These are phyloP conservation scores for Magnusiomyces magnusii DNA, from an alignment of 1,139 yeast species.

Conservation along the genomic window DNA sequence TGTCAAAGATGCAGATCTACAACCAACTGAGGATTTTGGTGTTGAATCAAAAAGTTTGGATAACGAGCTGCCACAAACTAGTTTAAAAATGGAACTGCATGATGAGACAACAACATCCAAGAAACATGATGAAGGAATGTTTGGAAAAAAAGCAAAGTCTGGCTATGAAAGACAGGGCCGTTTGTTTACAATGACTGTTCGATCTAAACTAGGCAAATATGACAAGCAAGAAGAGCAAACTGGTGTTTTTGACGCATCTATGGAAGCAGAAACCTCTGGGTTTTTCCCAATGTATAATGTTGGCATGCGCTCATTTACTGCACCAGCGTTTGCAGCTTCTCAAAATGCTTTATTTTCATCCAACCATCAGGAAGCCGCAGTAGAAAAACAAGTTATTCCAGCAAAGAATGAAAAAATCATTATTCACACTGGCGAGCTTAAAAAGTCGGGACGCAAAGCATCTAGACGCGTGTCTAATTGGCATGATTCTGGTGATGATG, in stretches of 20 bases:
- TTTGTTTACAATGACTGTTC: not conserved
- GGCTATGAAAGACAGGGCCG: not conserved
- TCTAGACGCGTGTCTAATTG: not conserved
- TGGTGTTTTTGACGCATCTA: not conserved
- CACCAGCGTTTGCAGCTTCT: not conserved
- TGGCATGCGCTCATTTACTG: not conserved
- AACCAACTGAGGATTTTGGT: not conserved
- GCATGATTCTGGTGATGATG: too few relatives aligned
- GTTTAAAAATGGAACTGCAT: too few relatives aligned
- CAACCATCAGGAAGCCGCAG: not conserved
- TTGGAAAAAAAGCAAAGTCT: not conserved
- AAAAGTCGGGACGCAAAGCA: not conserved
- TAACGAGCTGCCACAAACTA: not conserved
- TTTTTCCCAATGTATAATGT: not conserved
- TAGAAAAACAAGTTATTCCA: not conserved
- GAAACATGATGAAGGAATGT: not conserved
- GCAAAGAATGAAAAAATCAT: not conserved
- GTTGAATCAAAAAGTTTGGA: not conserved
- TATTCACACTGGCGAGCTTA: not conserved
- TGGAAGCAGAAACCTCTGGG: not conserved
- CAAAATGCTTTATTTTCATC: not conserved
- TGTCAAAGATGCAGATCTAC: too few relatives aligned
- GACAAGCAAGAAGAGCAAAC: not conserved
- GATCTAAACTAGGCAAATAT: not conserved
- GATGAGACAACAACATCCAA: not conserved